Base-by-base conservation (phyloP, 2,329 filamentous ascomycete species). In the Fusarium sp. region DNA sequence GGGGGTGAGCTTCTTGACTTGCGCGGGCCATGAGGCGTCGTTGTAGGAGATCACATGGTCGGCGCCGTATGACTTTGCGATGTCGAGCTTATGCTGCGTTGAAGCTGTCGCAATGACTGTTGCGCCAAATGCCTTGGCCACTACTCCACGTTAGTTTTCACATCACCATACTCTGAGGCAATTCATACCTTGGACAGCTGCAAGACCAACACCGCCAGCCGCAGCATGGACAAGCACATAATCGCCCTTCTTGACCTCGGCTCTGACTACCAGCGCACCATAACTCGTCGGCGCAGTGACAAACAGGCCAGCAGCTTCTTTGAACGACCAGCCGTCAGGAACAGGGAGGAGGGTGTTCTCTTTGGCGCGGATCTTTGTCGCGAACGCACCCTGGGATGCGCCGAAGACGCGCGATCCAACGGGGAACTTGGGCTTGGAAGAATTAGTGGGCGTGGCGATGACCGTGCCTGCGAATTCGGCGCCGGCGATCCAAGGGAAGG, bases 91-190 rank as follows among this genome's bases (percentile, higher is more conserved):
- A 52, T 90, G 88, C 71, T 87, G 78, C 2, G 91, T 92, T 2
- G 94, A 93, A 0, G 94, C 95, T 0, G 95, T 97, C 6, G 95
- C 95, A 65, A 98, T 90, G n/a, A 98, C 95, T 5, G 87, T 96
- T 11, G 95, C 95, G 8, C 95, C 95, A 51, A 92, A 90, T 0
- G 94, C 95, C 80, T 97, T 97, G 28, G 95, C 95, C 63, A 98
- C 83, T 83, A 46, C 19, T n/a, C 14, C 19, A 15, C 8, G 44
- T 70, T 32, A 71, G 59, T 47, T 26, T 17, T 1, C 0, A 26
- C 14, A 13, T 24, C 13, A 2, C 4, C 5, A 11, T 35, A 17
- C 3, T 5, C 15, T 20, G 13, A 8, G 2, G 3, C 20, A 7
- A 17, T 24, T 57, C 79, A 50, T 48, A 83, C 82, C 89, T 79